phyloP scores from a whole-genome alignment of 2,329 filamentous ascomycete species.

The Neopestalotiopsis clavispora region DNA sequence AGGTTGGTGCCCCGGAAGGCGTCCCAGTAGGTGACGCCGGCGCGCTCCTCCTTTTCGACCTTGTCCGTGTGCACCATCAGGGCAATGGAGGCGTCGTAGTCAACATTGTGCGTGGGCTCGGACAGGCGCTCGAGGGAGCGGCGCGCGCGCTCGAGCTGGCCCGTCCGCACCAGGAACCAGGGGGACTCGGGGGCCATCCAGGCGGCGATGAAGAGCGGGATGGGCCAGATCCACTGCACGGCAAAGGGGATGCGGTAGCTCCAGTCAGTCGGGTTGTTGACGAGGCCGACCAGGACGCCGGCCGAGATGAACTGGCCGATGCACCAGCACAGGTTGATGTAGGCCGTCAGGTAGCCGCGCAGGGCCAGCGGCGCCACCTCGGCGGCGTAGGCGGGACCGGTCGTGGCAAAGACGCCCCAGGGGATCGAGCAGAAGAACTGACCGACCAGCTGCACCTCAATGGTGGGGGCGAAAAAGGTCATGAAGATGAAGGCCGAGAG shows the following conservation, averaged over 20 bases:
- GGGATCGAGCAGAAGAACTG: conserved; percentile 45
- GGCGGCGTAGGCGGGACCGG: conserved; percentile 29
- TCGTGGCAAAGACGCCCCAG: conserved; percentile 29
- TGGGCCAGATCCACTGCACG: conserved; percentile 45
- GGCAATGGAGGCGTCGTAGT: conserved; percentile 42
- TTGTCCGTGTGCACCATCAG: conserved; percentile 51
- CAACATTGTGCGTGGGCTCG: conserved; percentile 24
- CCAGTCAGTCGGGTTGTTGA: conserved; percentile 26
- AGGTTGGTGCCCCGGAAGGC: conserved; percentile 53
- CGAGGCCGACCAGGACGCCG: conserved; percentile 29
- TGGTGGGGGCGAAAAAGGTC: conserved; percentile 51
- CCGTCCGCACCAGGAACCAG: conserved; percentile 19
- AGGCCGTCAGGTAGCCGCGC: conserved; percentile 30
- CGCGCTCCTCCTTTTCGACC: conserved; percentile 46
- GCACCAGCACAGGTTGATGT: conserved; percentile 29
- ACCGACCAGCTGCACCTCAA: conserved; percentile 48
- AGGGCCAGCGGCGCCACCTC: conserved; percentile 32
- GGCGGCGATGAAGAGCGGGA: conserved; percentile 21
- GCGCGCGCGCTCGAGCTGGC: conserved; percentile 28
- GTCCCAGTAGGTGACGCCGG: conserved; percentile 47
- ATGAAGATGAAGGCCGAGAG: conserved; percentile 52
- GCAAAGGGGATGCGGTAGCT: conserved; percentile 42
- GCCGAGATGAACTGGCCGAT: conserved; percentile 31
- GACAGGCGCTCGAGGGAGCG: conserved; percentile 13
- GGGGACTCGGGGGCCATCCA: conserved; percentile 21